phyloP scores from a whole-genome alignment of 2,329 filamentous ascomycete genomes.

The Coniochaeta sp. region DNA sequence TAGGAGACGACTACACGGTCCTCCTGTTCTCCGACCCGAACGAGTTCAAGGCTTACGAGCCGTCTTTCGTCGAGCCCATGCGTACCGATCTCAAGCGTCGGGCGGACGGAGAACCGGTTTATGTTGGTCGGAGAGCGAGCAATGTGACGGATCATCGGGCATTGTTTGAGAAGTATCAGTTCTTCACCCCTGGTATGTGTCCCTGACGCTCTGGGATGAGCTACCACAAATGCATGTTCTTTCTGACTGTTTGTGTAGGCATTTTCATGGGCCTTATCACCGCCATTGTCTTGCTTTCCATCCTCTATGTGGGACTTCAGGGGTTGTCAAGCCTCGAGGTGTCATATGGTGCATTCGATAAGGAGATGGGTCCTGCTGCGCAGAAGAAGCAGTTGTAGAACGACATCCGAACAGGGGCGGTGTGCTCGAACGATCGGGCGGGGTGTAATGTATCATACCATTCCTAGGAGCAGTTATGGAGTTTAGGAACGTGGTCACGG shows the following conservation, averaged over 20 bases:
- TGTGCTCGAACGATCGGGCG: background rate
- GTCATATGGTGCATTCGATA: conserved; percentile 91
- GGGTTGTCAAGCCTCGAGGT: conserved; percentile 78
- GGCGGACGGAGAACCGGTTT: conserved; percentile 15
- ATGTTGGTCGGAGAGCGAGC: conserved; percentile 22
- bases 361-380: conserved; percentile 83
- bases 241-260: conserved; percentile 37
- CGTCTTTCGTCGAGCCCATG: conserved; percentile 52
- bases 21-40: conserved; percentile 59
- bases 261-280: conserved; percentile 82
- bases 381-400: conserved; percentile 68
- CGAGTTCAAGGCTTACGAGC: conserved; percentile 51
- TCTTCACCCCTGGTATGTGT: conserved; percentile 73
- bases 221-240: background rate
- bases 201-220: background rate
- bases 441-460: conserved; percentile 5
- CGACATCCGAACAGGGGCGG: background rate
- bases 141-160: conserved; percentile 39
- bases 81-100: conserved; percentile 70
- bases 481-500: background rate
- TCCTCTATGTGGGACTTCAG: conserved; percentile 70
- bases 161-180: conserved; percentile 90
- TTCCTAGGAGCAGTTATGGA: background rate
- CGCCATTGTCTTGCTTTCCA: conserved; percentile 62
- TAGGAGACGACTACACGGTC: conserved; percentile 57